A percentile compares a stretch with the other conserved stretches of the same genome.
These are phyloP conservation scores for Penicillium verrucosum DNA, from an alignment of 2,329 filamentous ascomycete genomes.

Conservation along the genomic window DNA sequence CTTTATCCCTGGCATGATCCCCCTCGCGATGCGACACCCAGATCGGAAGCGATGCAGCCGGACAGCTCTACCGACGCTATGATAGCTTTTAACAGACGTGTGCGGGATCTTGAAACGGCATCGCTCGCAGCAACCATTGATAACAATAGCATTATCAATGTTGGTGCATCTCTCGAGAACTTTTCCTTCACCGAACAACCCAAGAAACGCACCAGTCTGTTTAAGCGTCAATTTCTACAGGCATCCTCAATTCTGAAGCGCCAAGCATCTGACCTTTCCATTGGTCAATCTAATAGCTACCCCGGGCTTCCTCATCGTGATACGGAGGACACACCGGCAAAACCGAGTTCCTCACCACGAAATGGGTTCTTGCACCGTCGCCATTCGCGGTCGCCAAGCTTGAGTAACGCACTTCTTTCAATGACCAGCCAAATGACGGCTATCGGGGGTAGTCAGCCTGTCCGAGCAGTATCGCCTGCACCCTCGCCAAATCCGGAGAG, in stretches of 20 bases:
- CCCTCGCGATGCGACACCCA: slow-evolving; percentile 29
- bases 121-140: slow-evolving; percentile 57
- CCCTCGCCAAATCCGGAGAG: slow-evolving; percentile 39
- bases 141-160: slow-evolving; percentile 46
- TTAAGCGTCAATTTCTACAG: slow-evolving; percentile 43
- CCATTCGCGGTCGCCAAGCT: slow-evolving; percentile 35
- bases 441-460: slow-evolving; percentile 54
- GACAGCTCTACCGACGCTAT: slow-evolving; percentile 55
- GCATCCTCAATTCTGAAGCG: slow-evolving; percentile 48
- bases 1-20: slow-evolving; percentile 51
- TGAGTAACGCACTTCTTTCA: slow-evolving; percentile 44
- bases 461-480: slow-evolving; percentile 50
- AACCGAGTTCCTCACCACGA: slow-evolving; percentile 35
- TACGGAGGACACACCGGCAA: slow-evolving; percentile 24
- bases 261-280: slow-evolving; percentile 33
- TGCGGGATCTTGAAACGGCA: slow-evolving; percentile 52
- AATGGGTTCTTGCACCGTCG: slow-evolving; percentile 35
- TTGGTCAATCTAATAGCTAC: slow-evolving; percentile 29
- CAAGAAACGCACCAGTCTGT: slow-evolving; percentile 47
- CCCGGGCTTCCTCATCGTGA: slow-evolving; percentile 18
- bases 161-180: slow-evolving; percentile 44
- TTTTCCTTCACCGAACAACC: slow-evolving; percentile 36
- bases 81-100: slow-evolving; percentile 48
- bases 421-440: slow-evolving; percentile 47
- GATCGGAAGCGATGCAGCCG: slow-evolving; percentile 44